Evolutionary conservation across 2,329 filamentous ascomycete genomes (phyloP).

Genomic region (Calonectria multiphialidica): DNA sequence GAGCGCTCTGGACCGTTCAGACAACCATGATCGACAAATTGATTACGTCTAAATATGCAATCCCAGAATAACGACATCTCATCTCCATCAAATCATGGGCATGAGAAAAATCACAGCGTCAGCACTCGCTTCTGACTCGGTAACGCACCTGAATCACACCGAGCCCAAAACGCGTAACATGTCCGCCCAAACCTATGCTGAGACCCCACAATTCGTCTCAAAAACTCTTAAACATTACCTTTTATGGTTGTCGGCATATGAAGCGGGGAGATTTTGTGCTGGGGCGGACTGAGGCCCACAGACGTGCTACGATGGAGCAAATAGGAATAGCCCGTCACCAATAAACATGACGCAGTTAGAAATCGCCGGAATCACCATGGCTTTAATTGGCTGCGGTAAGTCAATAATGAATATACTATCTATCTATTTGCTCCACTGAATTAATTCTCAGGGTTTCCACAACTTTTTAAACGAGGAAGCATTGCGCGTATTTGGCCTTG

Average conservation of each 20-base stretch:
- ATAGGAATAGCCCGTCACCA: background rate
- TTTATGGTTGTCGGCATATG: background rate
- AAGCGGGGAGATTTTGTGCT: background rate
- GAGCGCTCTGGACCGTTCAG: no score
- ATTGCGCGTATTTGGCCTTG: background rate
- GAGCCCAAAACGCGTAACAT: background rate
- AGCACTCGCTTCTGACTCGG: background rate
- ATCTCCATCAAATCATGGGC: background rate
- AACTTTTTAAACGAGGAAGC: background rate
- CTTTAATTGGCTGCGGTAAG: background rate
- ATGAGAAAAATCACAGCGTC: no score
- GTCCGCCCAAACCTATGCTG: background rate
- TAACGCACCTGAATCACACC: background rate
- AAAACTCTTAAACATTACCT: background rate
- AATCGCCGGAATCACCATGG: no score
- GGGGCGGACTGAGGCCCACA: background rate
- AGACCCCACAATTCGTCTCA: background rate
- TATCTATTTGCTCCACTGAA: background rate
- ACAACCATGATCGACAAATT: background rate
- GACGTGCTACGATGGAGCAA: background rate
- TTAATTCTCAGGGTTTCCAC: background rate
- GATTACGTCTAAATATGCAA: no score
- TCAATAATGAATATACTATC: background rate
- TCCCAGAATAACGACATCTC: background rate
- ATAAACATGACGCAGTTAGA: background rate